Evolutionary conservation across 164 flowering plant genomes (phyloP), one percentile per base, ranked within the genome.

Genomic region (Nymphaea thermarum): DNA sequence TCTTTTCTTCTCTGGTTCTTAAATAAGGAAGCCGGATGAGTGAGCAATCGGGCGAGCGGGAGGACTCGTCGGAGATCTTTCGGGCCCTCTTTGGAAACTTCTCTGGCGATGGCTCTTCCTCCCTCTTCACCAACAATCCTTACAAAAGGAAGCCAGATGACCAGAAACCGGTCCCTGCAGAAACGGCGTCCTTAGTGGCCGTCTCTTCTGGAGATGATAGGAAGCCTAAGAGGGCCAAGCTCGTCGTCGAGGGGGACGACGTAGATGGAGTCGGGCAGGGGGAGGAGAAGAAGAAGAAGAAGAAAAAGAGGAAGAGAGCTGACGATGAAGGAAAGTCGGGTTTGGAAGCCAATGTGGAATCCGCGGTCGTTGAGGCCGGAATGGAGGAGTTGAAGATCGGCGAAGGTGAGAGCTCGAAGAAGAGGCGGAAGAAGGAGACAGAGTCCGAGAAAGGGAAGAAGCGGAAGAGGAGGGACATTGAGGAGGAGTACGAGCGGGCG

Each of bases 271-370:
- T 25, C 11, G 67, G 57, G 72, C 67, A 16, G 62, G 18, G 2
- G 6, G 72, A 77, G 80, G 73, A 75, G 68, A 60, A 57, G 65
- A 77, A 78, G 80, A 68, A 61, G 60, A 73, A 67, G 42, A 85
- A 79, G 83, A 88, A 82, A 80, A 87, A 87, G 86, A 88, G 90
- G 83, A 87, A 86, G 79, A 80, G 86, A 65, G 77, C 68, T 67
- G 87, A 82, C 73, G 68, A 82, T 65, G 97, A 91, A 74, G 81
- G 65, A 44, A 83, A 62, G 67, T 70, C 63, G 62, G 82, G 82
- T 60, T 91, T 84, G 15, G 76, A 7, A 4, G 72, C 14, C 44
- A 43, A 25, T 5, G 71, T 25, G 57, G 76, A 64, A 18, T 74
- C 47, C 2, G 77, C 44, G 64, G 68, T 65, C 6, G 78, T 64